Base-by-base conservation (phyloP, 129 eudicot species). In the Erigeron canadensis region DNA sequence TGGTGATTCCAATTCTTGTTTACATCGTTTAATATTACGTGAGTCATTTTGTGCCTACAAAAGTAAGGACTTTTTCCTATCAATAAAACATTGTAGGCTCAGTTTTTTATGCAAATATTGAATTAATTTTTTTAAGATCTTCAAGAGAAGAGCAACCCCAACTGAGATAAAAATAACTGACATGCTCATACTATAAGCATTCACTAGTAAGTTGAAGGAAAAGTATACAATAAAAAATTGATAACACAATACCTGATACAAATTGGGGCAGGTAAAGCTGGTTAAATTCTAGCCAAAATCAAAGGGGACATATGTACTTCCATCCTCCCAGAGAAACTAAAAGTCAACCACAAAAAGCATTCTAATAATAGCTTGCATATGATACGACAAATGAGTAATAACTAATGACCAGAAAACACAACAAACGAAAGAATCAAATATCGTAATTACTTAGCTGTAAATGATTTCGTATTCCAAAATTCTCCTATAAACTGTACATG, bases 21-120 rank as follows among this genome's bases (percentile, higher is more conserved):
- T 76, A 75, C 46, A 76, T 61, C 80, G 68, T 76, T 76, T 67
- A 44, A 63, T 40, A 64, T 75, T 75, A 58, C 23, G 65, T 13
- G 34, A 69, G 74, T 67, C 59, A 58, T 28, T 76, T 76, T 68
- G 50, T 28, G 34, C 15, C 38, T 59, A 59, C 19, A 28, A 58
- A 18, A 39, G 69, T 46, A 22, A 76, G 48, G 11, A 76, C 3
- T 15, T 50, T 28, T 50, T 61, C 38, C 70, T 41, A 50, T 77
- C 28, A 71, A 61, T 57, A 44, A 51, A 4, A 58, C 63, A 40
- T 70, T 77, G 65, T 50, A 70, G 50, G 51, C 34, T 59, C 71
- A 41, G 53, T 70, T 77, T 70, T 59, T 12, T 69, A 47, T 76
- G 12, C 47, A 48, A 48, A 69, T 5, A 69, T 69, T 69, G 65